Evolutionary conservation across 345 rosid genomes (phyloP), one percentile per base, ranked within the genome.

Genomic region (Durio zibethinus): DNA sequence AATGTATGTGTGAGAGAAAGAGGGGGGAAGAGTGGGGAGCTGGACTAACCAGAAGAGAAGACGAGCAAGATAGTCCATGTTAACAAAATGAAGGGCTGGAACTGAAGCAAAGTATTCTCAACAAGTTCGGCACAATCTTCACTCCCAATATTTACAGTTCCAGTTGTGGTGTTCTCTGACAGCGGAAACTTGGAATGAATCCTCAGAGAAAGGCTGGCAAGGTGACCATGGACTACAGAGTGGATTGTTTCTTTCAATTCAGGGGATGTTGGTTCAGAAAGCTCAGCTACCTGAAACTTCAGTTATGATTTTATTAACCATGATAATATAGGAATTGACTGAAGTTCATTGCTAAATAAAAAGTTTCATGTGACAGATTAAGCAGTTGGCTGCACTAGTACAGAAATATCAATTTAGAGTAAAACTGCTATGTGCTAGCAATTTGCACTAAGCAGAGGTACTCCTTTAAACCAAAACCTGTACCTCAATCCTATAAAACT

Each of bases 41-140:
- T 12, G 76, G 75, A 25, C 92, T 84, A 73, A 94, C 97, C 98
- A 94, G 89, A 94, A 94, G 77, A 94, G 94, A 52, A 92, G 90
- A 47, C 97, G 94, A 1, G 98, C 98, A 48, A 94, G 88, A 84
- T 92, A 91, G 83, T 91, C 98, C 98, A 86, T 8, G 92, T 86
- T 45, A 92, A 81, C 21, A 91, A 92, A 76, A 92, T 80, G 38
- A 84, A 87, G 27, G 97, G 97, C 82, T 91, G 97, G 85, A 91
- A 92, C 64, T 87, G 94, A 78, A 91, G 89, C 0, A 97, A 90
- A 72, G 92, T 87, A 80, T 90, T 94, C 83, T 91, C 98, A 67
- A 91, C 77, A 73, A 90, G 90, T 60, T 92, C 97, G 68, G 93
- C 85, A 79, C 84, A 86, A 82, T 91, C 92, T 86, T 92, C 93